These are phyloP conservation scores for Penicillium turbatum DNA, from an alignment of 495 filamentous ascomycete species.

Conservation along the genomic window DNA sequence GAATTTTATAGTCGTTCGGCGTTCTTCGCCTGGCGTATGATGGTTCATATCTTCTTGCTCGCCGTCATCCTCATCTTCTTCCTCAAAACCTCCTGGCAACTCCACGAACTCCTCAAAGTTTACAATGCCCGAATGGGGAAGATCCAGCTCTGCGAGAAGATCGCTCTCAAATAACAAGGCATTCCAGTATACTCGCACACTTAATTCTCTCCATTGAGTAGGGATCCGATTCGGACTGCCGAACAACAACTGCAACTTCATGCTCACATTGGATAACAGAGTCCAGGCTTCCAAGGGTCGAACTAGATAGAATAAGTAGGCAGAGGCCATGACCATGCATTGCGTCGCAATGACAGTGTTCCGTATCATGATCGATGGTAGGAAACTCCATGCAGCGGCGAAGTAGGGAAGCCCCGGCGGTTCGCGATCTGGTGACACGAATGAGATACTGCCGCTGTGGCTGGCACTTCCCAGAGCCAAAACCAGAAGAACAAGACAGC, in stretches of 20 bases:
- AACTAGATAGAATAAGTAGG: slow-evolving; percentile 79
- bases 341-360: slow-evolving; percentile 73
- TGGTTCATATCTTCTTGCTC: slow-evolving; percentile 50
- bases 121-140: slow-evolving; percentile 77
- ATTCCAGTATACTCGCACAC: slow-evolving; percentile 80
- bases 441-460: slow-evolving; percentile 66
- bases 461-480: slow-evolving; percentile 71
- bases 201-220: slow-evolving; percentile 62
- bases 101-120: slow-evolving; percentile 77
- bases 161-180: slow-evolving; percentile 77
- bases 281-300: slow-evolving; percentile 81
- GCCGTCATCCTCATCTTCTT: slow-evolving; percentile 38
- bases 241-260: slow-evolving; percentile 73
- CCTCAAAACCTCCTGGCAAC: slow-evolving; percentile 71
- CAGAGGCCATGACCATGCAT: slow-evolving; percentile 72
- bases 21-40: slow-evolving; percentile 15
- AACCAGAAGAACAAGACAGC: slow-evolving; percentile 77
- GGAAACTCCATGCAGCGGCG: slow-evolving; percentile 69
- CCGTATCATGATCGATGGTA: slow-evolving; percentile 73
- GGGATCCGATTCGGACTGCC: slow-evolving; percentile 67
- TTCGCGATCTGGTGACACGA: slow-evolving; percentile 62
- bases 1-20: slow-evolving; percentile 4
- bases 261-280: slow-evolving; percentile 69
- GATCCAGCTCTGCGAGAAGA: slow-evolving; percentile 71
- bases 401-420: slow-evolving; percentile 78